Evolutionary conservation across 345 rosid genomes (phyloP), one percentile per base, ranked within the genome.

Genomic region (Gossypium anomalum): DNA sequence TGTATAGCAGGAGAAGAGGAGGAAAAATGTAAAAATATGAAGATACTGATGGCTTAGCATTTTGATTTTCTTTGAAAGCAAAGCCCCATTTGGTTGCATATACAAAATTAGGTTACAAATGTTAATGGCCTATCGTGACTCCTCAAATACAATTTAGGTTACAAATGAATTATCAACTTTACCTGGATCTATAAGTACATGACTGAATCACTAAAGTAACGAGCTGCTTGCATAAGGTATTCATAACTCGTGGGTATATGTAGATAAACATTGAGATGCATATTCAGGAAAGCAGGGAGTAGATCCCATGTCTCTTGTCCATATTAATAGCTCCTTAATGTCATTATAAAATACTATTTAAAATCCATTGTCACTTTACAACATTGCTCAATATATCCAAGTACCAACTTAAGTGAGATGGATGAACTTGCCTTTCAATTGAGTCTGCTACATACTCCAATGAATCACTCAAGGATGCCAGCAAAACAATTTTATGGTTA

Each of bases 371-470:
- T 55, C 59, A 19, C 62, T 73, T 74, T 44, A 72, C 34, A n/a
- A 75, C 11, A 78, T 22, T 67, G 16, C 19, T 44, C 17, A 62
- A n/a, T 34, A 74, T n/a, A 61, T 63, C n/a, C 9, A 44, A 53
- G 15, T 58, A 44, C 44, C 23, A 53, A 73, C 69, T 75, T 29
- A 38, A 19, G 44, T 47, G n/a, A 62, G 20, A 53, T 55, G 53
- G 23, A 77, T 16, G 47, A 70, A 74, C 89, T 87, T 84, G 86
- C 99, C 98, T 92, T 85, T 93, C 93, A 76, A 96, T 93, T 67
- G 99, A 96, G 72, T 90, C 97, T n/a, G 98, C 99, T 76, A 92
- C 90, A 78, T 88, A 96, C 81, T 96, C 98, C 80, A 92, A 88
- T 17, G 99, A 96, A 89, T 96, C 97, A 82, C 98, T 89, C 60